These are phyloP conservation scores for Asterionellopsis glacialis DNA, from an alignment of 108 stramenopile species.

Conservation along the genomic window DNA sequence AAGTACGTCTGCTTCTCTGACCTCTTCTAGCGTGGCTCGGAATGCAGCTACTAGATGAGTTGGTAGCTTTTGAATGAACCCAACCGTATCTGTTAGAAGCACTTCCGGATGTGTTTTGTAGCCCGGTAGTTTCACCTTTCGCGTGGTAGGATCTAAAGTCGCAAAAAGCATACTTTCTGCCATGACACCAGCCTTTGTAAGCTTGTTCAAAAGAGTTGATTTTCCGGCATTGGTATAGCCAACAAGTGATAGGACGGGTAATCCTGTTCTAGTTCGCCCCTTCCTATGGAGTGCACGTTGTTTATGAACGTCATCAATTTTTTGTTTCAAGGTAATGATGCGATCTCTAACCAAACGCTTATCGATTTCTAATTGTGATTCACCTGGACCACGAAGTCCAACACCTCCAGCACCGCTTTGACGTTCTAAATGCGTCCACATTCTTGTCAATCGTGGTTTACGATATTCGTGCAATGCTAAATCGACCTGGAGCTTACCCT, in stretches of 20 bases:
- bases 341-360: slow-evolving; percentile 87
- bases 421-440: slow-evolving; percentile 96
- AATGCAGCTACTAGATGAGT: slow-evolving; percentile 95
- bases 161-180: slow-evolving; percentile 95
- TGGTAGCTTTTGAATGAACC: slow-evolving; percentile 96
- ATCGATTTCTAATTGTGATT: slow-evolving; percentile 93
- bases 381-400: slow-evolving; percentile 91
- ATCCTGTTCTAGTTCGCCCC: slow-evolving; percentile 60
- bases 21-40: slow-evolving; percentile 95
- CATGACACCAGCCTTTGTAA: slow-evolving; percentile 93
- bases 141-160: slow-evolving; percentile 94
- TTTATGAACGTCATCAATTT: slow-evolving; percentile 86
- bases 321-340: slow-evolving; percentile 87
- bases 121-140: slow-evolving; percentile 91
- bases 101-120: slow-evolving; percentile 92
- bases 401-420: slow-evolving; percentile 91
- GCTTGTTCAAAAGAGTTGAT: slow-evolving; percentile 82
- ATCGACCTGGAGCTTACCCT: slow-evolving; percentile 94
- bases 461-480: slow-evolving; percentile 92
- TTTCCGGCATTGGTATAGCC: slow-evolving; percentile 98
- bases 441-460: slow-evolving; percentile 89
- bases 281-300: slow-evolving; percentile 84
- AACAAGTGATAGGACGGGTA: slow-evolving; percentile 85
- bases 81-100: slow-evolving; percentile 94
- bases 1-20: slow-evolving; percentile 86